Base-by-base conservation (phyloP, 495 filamentous ascomycete genomes). In the Pyrenula massariospora region DNA sequence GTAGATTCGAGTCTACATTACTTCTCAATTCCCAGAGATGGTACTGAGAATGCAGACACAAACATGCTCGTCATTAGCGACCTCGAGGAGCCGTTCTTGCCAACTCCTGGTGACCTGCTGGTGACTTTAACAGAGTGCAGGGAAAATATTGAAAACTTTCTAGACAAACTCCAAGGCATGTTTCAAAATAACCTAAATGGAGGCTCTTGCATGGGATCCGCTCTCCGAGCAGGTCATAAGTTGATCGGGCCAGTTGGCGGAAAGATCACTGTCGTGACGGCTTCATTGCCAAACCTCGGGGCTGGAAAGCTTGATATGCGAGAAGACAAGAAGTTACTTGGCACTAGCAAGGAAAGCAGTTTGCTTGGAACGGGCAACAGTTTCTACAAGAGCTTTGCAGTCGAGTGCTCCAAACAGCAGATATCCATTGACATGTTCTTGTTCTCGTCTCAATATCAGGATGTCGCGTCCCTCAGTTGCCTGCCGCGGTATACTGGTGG, bases 351-450 rank as follows among this genome's bases (percentile, higher is more conserved):
- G 70, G 93, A 98, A 65, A 88, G 80, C 61, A 74, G 75, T 55
- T 77, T 98, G 25, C 75, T 98, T 52, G 92, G 96, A 66, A 97
- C 94, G 0, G 88, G 80, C 12, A 95, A 86, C 73, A 86, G 87
- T 60, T 98, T 98, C 70, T 98, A 98, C 80, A 98, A 98, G 76
- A 95, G 89, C 65, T 98, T 98, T 67, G 93, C 93, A 1, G 94
- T 98, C 3, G 93, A 98, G 66, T 98, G 93, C 68, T 96, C 92
- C 50, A 98, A 98, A 72, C 91, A 91, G 58, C 93, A 98, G 67
- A 92, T 98, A 10, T 97, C 92, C 0, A 88, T 97, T 63, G 93
- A 98, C 70, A 98, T 98, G 93, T 98, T 98, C 75, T 78, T 98
- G 50, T 98, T 98, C 77, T 92, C 89, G 2, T 91, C 90, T 11